Evolutionary conservation across 352 stramenopile species (phyloP).

Genomic region (Globisporangium cederbergense): DNA sequence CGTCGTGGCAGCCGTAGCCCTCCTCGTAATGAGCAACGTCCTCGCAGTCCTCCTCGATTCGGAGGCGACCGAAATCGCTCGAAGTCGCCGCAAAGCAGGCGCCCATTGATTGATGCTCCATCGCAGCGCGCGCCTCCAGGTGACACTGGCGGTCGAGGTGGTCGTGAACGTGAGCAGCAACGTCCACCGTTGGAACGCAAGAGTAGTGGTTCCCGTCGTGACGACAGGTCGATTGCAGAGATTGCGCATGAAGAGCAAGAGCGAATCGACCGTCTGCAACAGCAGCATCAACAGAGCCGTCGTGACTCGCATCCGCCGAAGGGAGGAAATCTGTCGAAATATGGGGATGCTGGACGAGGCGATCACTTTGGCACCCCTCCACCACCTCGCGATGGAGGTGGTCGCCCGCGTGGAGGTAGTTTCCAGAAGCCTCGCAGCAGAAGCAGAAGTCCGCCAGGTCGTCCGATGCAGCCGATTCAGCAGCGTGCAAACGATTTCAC

Average conservation of each 20-base stretch:
- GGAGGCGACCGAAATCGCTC: constrained; percentile 2
- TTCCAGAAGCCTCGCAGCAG: constrained; percentile 14
- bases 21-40: constrained; percentile 4
- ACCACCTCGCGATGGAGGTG: constrained; percentile 5
- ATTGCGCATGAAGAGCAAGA: constrained; percentile 47
- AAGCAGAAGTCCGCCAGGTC: constrained; percentile 10
- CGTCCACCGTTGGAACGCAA: constrained; percentile 22
- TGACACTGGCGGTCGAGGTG: constrained; percentile 21
- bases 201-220: constrained; percentile 19
- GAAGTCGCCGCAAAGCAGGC: constrained; percentile 8
- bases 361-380: constrained; percentile 8
- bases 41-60: constrained; percentile 13
- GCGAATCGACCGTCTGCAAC: constrained; percentile 34
- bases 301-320: constrained; percentile 20
- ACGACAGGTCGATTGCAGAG: constrained; percentile 51
- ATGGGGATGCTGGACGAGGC: constrained; percentile 26
- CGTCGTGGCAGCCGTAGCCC: not conserved
- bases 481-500: constrained; percentile 5
- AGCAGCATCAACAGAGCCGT: constrained; percentile 32
- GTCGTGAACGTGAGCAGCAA: constrained; percentile 24
- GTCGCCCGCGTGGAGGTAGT: not conserved
- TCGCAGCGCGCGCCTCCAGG: not conserved
- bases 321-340: constrained; percentile 26
- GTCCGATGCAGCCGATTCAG: not conserved
- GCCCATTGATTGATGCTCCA: not conserved